Base-by-base conservation (phyloP, 176 grass and related monocot genomes). In the Eleusine indica region DNA sequence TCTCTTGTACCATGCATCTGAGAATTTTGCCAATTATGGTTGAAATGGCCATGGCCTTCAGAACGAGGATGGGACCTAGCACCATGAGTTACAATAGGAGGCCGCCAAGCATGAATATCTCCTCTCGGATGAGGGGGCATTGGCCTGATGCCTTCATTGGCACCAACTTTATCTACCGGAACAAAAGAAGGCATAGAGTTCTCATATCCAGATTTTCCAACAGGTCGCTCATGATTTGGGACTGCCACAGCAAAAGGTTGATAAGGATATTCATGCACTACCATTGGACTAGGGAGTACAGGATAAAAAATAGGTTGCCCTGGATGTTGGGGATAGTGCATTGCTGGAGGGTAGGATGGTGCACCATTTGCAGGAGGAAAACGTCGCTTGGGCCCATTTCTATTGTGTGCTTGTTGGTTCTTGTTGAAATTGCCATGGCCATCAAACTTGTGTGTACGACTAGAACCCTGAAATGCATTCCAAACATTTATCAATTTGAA, bases 261-360 rank as follows among this genome's bases (percentile, higher is more conserved):
- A 69, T 86, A 92, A 61, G 93, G 70, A 88, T 95, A 88, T 72
- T 95, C 93, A 74, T 80, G 93, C 61, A 86, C 30, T 30, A 91
- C 84, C 83, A 90, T 40, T 12, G 87, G 88, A 69, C 75, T 71
- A 38, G 88, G 88, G 18, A 90, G 80, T 85, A 95, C 80, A 88
- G 90, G 90, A 67, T 90, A 95, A 58, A 86, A 84, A 60, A 92
- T 56, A 25, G 90, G 87, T 81, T 90, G 93, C 38, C 90, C 90
- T 54, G 90, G 82, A 68, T 92, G 88, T 75, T 92, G 93, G 47
- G 85, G 84, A 78, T 92, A 95, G 17, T 69, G 83, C 70, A 88
- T 84, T 17, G 46, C 37, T 32, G 88, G 61, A 75, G 90, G 90
- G 81, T 90, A 88, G 57, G 90, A 74, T 81, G 93, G 90, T 42